These are phyloP conservation scores for Scorias spongiosa DNA, from an alignment of 2,329 filamentous ascomycete species.

Conservation along the genomic window DNA sequence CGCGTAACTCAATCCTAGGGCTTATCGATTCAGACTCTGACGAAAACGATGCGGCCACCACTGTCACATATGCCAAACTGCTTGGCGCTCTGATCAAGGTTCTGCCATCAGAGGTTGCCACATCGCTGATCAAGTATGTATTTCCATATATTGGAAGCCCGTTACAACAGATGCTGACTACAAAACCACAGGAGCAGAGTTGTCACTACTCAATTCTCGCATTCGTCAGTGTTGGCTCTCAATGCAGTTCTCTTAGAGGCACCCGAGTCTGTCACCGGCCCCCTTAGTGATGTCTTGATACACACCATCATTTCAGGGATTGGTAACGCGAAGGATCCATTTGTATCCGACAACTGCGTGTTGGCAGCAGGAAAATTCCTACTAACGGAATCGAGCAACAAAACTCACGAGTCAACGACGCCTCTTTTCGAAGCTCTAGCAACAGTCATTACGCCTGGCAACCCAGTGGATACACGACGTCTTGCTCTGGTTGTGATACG, in stretches of 20 bases:
- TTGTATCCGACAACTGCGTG: conserved; percentile 71
- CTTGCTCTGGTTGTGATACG: conserved; percentile 76
- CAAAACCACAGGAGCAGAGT: conserved; percentile 42
- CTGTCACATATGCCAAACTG: conserved; percentile 78
- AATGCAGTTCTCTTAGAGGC: conserved; percentile 82
- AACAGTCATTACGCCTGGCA: conserved; percentile 59
- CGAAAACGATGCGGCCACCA: conserved; percentile 56
- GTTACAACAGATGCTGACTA: not conserved
- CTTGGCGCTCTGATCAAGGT: conserved; percentile 83
- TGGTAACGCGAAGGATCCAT: conserved; percentile 43
- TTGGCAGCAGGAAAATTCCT: conserved; percentile 85
- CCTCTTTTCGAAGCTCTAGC: conserved; percentile 67
- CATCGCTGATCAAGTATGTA: conserved; percentile 39
- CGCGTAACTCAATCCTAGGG: conserved; percentile 67
- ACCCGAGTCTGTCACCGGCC: conserved; percentile 50
- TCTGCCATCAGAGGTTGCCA: conserved; percentile 56
- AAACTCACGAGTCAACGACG: conserved; percentile 62
- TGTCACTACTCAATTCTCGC: conserved; percentile 59
- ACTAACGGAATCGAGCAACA: conserved; percentile 47
- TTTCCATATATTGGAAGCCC: no score
- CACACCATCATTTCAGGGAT: conserved; percentile 70
- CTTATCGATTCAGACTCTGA: conserved; percentile 77
- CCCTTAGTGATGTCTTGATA: conserved; percentile 58
- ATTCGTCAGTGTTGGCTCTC: conserved; percentile 67
- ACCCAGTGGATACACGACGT: conserved; percentile 67